phyloP scores from a whole-genome alignment of 805 yeast species.

The Lipomyces chichibuensis region DNA sequence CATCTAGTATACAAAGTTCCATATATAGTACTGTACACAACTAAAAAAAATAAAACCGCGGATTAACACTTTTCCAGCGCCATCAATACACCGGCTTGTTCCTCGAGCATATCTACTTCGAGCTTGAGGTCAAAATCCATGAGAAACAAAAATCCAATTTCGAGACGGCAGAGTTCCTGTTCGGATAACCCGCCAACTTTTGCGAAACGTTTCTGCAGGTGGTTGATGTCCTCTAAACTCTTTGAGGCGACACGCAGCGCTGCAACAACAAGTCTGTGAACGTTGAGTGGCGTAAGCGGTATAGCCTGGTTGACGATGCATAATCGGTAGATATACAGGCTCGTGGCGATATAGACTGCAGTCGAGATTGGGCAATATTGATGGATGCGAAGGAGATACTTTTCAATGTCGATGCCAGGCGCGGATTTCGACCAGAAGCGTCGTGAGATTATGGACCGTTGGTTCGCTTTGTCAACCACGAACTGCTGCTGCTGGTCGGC shows the following conservation, averaged over 20 bases:
- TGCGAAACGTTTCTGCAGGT: constrained; percentile 52
- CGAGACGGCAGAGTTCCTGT: constrained; percentile 53
- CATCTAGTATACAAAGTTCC: not conserved
- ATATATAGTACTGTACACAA: not conserved
- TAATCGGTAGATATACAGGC: constrained; percentile 43
- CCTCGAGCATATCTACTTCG: constrained; percentile 45
- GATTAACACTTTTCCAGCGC: constrained; percentile 13
- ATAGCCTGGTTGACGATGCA: constrained; percentile 41
- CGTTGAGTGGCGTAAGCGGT: constrained; percentile 46
- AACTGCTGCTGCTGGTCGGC: constrained; percentile 5
- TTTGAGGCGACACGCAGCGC: constrained; percentile 53
- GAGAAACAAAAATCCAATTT: constrained; percentile 55
- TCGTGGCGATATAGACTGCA: constrained; percentile 47
- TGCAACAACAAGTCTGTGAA: constrained; percentile 52
- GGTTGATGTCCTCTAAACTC: constrained; percentile 52
- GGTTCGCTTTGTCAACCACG: constrained; percentile 20
- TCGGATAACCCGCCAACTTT: constrained; percentile 53
- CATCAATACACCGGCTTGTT: constrained; percentile 40
- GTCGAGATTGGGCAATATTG: constrained; percentile 48
- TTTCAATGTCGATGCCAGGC: constrained; percentile 42
- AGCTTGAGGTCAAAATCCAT: constrained; percentile 55
- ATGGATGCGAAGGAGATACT: constrained; percentile 46
- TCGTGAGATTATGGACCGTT: constrained; percentile 37
- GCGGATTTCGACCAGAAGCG: constrained; percentile 43
- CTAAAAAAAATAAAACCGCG: not conserved